Percentiles rank a stretch among this genome's conserved stretches.
Conservation (phyloP, 116 monocot genomes). For the Iris pallida region DNA sequence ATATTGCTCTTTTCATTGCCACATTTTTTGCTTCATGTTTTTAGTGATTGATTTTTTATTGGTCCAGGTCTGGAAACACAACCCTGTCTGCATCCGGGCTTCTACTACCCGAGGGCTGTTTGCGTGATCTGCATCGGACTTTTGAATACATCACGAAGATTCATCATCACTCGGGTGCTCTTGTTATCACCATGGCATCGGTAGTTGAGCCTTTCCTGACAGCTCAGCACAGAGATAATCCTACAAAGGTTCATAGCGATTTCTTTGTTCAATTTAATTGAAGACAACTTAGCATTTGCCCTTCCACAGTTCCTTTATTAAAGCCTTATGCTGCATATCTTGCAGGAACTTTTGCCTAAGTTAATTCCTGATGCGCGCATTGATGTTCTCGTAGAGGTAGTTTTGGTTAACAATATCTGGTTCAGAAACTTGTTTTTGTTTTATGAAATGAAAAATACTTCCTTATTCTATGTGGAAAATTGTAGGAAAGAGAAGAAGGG, state of each 20-base stretch:
- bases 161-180: conserved; percentile 27
- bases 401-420: not conserved
- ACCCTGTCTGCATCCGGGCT: conserved; percentile 80
- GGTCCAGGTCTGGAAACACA: conserved; percentile 59
- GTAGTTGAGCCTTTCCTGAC: conserved; percentile 71
- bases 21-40: not conserved
- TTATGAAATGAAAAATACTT: not conserved
- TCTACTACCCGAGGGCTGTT: conserved; percentile 36
- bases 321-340: conserved; percentile 2
- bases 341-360: conserved; percentile 7
- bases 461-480: not conserved
- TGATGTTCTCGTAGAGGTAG: conserved; percentile 79
- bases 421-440: not conserved
- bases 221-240: conserved; percentile 42
- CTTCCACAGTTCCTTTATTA: not conserved
- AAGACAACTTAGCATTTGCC: not conserved
- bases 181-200: conserved; percentile 62
- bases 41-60: not conserved
- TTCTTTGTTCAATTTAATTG: conserved; percentile 1
- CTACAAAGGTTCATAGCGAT: conserved; percentile 31
- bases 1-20: no score
- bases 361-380: conserved; percentile 39
- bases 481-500: conserved; percentile 34
- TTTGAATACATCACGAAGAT: conserved; percentile 19
- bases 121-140: conserved; percentile 25